A percentile compares a stretch with the other conserved stretches of the same genome.
These are phyloP conservation scores for Saccharomycopsis sp. DNA, from an alignment of 805 yeast genomes.

Conservation along the genomic window DNA sequence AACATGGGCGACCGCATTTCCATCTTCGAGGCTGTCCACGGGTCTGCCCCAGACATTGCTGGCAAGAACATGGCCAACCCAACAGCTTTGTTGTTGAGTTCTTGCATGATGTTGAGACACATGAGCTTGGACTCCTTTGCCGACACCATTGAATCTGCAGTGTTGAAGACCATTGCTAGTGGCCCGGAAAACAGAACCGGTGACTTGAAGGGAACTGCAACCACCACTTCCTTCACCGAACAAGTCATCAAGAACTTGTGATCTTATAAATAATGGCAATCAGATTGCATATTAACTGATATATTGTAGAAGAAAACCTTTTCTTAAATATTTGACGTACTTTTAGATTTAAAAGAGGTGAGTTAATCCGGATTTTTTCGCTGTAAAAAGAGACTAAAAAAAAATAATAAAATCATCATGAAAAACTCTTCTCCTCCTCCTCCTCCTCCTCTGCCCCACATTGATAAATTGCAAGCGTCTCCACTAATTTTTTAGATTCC, in stretches of 20 bases:
- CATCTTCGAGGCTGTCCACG: constrained; percentile 98
- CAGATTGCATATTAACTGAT: too few relatives aligned
- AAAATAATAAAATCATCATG: neutral
- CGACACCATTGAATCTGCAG: constrained; percentile 80
- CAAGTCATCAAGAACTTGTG: constrained; percentile 76
- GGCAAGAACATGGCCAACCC: constrained; percentile 99
- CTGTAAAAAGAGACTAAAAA: too few relatives aligned
- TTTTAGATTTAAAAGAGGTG: too few relatives aligned
- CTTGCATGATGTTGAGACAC: constrained; percentile 99
- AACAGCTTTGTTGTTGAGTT: constrained; percentile 90
- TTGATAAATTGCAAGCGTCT: neutral
- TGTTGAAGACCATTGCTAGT: constrained; percentile 68
- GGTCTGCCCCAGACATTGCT: constrained; percentile 99
- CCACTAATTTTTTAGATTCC: neutral
- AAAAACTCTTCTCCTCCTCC: neutral
- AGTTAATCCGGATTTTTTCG: too few relatives aligned
- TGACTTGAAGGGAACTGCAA: constrained; percentile 87
- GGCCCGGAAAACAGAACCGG: constrained; percentile 95
- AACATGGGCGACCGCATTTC: constrained; percentile 98
- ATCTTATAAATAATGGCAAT: too few relatives aligned
- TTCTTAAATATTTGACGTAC: too few relatives aligned
- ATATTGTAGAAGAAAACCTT: too few relatives aligned
- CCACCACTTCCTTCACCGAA: constrained; percentile 84
- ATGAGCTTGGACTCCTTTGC: constrained; percentile 84
- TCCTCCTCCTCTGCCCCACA: constrained; percentile 1